Evolutionary conservation across 108 stramenopile genomes (phyloP), one percentile per base, ranked within the genome.

Genomic region (Discostella pseudostelligera): DNA sequence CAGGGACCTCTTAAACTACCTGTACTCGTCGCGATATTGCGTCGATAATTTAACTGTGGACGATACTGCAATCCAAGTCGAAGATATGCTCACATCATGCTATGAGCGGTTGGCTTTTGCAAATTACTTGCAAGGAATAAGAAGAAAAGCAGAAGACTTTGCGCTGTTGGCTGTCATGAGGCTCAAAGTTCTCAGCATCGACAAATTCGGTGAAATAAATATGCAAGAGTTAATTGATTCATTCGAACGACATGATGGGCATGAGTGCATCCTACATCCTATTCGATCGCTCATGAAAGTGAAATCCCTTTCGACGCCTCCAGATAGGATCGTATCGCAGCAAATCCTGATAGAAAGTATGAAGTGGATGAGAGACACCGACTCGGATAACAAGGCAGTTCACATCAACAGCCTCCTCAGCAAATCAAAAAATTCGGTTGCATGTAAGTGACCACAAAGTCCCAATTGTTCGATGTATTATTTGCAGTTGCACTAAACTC

Each of bases 121-220:
- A 9, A 69, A 53, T 56, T 61, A 45, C 6, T 45, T 47, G 1
- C 57, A 64, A 20, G 74, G 74, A 26, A 53, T 63, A 17, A 61
- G 74, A 67, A 57, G 67, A 36, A 76, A 76, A 76, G 67, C 74
- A 24, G 74, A 76, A 59, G 74, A 76, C 58, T 42, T 37, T 46
- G 74, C 74, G 11, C 39, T 76, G 28, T 51, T 67, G 47, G 47
- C 74, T 42, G 56, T 35, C 22, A 35, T 76, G 57, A 76, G 68
- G 57, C 39, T 63, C 17, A 63, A 51, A 59, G 42, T 69, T 1
- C 17, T 76, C 2, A 45, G 36, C 39, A 24, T 45, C 7, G 59
- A n/a, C 4, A 39, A 58, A 10, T 36, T 54, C 35, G 45, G 28
- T 10, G 60, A 62, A 44, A 36, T 76, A 24, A 64, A 62, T 20